A percentile compares a stretch with the other conserved stretches of the same genome.
Conservation (phyloP, 768 basidiomycete genomes). For the Dioszegia aurantiaca region DNA sequence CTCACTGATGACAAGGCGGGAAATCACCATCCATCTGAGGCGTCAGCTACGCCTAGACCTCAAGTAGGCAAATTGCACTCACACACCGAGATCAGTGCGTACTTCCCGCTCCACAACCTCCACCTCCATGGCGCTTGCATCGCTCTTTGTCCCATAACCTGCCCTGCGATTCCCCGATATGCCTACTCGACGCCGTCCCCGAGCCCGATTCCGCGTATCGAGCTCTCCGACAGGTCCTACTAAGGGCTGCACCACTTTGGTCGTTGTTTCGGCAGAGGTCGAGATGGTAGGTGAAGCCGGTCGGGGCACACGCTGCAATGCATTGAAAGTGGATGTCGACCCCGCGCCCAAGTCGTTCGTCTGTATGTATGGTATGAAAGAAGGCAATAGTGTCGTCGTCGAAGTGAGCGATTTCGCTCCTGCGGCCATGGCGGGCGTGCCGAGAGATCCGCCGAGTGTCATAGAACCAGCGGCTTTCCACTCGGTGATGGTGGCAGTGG, state of each 20-base stretch:
- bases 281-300: background rate
- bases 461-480: background rate
- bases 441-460: background rate
- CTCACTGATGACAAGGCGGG: slow-evolving; percentile 33
- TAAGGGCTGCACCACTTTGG: background rate
- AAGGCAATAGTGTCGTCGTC: too few relatives aligned
- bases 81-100: background rate
- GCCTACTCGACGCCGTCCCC: too few relatives aligned
- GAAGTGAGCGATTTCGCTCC: too few relatives aligned
- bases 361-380: too few relatives aligned
- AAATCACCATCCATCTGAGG: slow-evolving; percentile 22
- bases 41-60: background rate
- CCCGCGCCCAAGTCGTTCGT: too few relatives aligned
- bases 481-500: too few relatives aligned
- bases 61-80: background rate
- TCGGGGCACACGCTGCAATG: background rate
- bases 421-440: too few relatives aligned
- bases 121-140: background rate
- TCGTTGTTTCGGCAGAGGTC: background rate
- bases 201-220: background rate
- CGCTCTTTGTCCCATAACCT: background rate
- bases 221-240: slow-evolving; percentile 1
- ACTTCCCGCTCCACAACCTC: background rate
- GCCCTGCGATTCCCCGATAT: background rate
- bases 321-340: background rate